Conservation (phyloP, 2,329 filamentous ascomycete genomes). For the Rhynchosporium agropyri region DNA sequence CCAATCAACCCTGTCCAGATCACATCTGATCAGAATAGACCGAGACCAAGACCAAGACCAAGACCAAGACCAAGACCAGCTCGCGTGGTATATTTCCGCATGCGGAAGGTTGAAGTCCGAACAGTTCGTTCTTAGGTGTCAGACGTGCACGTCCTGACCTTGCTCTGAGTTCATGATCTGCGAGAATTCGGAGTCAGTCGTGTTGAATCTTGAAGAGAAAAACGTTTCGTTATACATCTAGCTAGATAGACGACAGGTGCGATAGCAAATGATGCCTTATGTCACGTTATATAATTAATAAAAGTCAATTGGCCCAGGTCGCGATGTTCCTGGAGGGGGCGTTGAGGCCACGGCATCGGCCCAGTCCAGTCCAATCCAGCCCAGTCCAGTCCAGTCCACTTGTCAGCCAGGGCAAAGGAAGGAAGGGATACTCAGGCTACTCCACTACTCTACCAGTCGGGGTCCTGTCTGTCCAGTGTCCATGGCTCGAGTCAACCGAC, state of each 20-base stretch:
- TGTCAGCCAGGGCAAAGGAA: conserved; percentile 1
- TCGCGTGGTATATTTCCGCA: conserved; percentile 8
- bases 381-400: background rate
- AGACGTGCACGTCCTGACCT: background rate
- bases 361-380: background rate
- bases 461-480: too few relatives aligned
- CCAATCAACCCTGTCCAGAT: background rate
- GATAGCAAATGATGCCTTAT: too few relatives aligned
- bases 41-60: background rate
- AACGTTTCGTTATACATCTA: too few relatives aligned
- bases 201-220: too few relatives aligned
- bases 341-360: background rate
- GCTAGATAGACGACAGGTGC: too few relatives aligned
- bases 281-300: too few relatives aligned
- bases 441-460: too few relatives aligned
- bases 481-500: background rate
- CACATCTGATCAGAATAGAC: background rate
- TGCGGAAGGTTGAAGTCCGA: conserved; percentile 5
- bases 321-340: conserved; percentile 2
- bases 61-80: background rate
- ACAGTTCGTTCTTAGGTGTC: too few relatives aligned
- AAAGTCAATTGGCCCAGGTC: background rate
- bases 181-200: background rate
- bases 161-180: background rate
- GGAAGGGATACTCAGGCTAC: background rate